Conservation (phyloP, 2,329 filamentous ascomycete species). For the Penicillium sp. region DNA sequence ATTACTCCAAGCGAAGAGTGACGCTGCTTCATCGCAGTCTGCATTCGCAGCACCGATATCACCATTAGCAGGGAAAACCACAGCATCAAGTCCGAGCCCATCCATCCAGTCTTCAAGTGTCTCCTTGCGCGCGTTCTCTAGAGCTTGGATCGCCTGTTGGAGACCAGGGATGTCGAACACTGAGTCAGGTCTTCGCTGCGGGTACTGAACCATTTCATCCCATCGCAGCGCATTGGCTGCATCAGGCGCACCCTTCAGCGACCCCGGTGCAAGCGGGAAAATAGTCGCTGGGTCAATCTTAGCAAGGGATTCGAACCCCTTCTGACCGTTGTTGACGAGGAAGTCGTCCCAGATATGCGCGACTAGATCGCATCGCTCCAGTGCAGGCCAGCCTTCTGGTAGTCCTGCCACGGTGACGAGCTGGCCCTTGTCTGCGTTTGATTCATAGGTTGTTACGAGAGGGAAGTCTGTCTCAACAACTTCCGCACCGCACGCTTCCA, state of each 20-base stretch:
- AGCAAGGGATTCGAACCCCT: conserved; percentile 37
- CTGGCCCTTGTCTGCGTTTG: conserved; percentile 32
- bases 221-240: conserved; percentile 26
- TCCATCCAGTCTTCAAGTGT: conserved; percentile 54
- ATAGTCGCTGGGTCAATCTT: conserved; percentile 42
- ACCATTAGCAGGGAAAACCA: conserved; percentile 51
- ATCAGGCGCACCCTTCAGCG: conserved; percentile 24
- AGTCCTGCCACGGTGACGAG: conserved; percentile 43
- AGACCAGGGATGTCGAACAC: conserved; percentile 46
- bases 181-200: conserved; percentile 26
- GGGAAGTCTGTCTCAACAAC: conserved; percentile 36
- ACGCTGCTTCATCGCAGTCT: conserved; percentile 37
- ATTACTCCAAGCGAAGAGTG: conserved; percentile 45
- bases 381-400: conserved; percentile 46
- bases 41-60: conserved; percentile 51
- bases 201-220: conserved; percentile 29
- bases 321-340: conserved; percentile 43
- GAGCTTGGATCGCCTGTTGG: conserved; percentile 39
- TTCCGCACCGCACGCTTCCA: conserved; percentile 34
- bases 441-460: conserved; percentile 31
- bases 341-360: conserved; percentile 54
- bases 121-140: conserved; percentile 50
- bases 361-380: conserved; percentile 49
- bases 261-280: conserved; percentile 34
- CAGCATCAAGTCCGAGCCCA: conserved; percentile 40